Base-by-base conservation (phyloP, 2,329 filamentous ascomycete species). In the Macrophomina phaseolina region DNA sequence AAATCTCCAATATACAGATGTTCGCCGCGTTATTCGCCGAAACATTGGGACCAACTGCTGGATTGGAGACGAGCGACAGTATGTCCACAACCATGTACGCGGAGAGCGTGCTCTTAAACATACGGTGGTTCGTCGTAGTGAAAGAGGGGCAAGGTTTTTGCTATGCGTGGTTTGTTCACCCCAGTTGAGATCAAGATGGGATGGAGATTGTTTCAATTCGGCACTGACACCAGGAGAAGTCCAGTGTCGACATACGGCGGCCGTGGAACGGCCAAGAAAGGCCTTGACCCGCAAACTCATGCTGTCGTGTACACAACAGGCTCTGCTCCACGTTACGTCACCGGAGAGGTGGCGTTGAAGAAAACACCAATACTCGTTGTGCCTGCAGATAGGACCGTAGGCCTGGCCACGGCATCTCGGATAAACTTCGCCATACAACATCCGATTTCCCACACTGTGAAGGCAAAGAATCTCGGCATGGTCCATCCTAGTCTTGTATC, bases 401-500 rank as follows among this genome's bases (percentile, higher is more conserved):
- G 65, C 3, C 69, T 83, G 5, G 64, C 78, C 16, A 8, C 14
- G 0, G 72, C 76, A 58, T 82, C 80, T 3, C 74, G 80, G 2
- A 67, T 83, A 4, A 78, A 81, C 11, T 81, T 81, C 42, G 76
- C 75, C 1, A 81, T 81, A 14, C 69, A 78, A 0, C 77, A 80
- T 69, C 79, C 77, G 0, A 76, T 82, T 12, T 77, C 83, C 64
- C 77, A 81, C 64, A 81, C 82, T 63, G 71, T 80, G 45, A 81
- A 79, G 62, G 79, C 81, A 1, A 77, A 78, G 23, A 73, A 80
- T 0, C 69, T 82, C 5, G 81, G 81, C 0, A 68, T 66, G 11
- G 73, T 83, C 3, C 70, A 69, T 5, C 16, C 64, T 1, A n/a
- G 62, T 3, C 76, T 77, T 6, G 71, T 78, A 65, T 34, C 38